A percentile compares a stretch with the other conserved stretches of the same genome.
Evolutionary conservation across 805 yeast species (phyloP).

Genomic region (Kluyveromyces nonfermentans): DNA sequence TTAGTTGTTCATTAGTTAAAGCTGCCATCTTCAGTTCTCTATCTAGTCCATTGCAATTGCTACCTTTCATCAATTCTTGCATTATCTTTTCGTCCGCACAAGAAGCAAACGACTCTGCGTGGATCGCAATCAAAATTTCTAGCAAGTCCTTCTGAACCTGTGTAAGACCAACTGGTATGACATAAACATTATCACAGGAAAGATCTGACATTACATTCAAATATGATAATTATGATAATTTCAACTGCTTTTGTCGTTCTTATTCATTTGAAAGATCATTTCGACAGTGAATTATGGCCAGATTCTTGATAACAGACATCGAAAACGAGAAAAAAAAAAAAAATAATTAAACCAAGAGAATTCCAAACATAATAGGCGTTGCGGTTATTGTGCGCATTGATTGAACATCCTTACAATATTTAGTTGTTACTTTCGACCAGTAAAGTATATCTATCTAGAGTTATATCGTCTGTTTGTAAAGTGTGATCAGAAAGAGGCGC

Average conservation of each 20-base stretch:
- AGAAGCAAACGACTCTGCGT: constrained; percentile 26
- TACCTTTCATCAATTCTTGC: neutral
- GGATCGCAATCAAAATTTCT: constrained; percentile 37
- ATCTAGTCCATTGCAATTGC: neutral
- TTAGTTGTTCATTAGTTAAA: constrained; percentile 15
- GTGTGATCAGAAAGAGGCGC: neutral
- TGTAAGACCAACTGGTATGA: constrained; percentile 37
- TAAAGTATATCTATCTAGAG: constrained; percentile 6
- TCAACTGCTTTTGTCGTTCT: neutral
- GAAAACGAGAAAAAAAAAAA: no score
- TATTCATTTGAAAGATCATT: no score
- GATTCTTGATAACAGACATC: no score
- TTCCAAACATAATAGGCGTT: no score
- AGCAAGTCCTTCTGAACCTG: constrained; percentile 35
- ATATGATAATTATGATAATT: no score
- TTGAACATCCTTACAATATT: no score
- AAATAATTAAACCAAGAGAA: no score
- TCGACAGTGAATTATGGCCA: no score
- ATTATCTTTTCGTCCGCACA: neutral
- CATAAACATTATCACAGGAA: constrained; percentile 7
- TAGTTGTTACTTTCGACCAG: neutral
- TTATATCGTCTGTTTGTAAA: constrained; percentile 11
- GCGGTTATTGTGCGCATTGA: no score
- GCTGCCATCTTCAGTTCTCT: constrained; percentile 5
- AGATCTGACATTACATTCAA: neutral